Evolutionary conservation across 83 land plant genomes (phyloP).

Genomic region (Thuja plicata): DNA sequence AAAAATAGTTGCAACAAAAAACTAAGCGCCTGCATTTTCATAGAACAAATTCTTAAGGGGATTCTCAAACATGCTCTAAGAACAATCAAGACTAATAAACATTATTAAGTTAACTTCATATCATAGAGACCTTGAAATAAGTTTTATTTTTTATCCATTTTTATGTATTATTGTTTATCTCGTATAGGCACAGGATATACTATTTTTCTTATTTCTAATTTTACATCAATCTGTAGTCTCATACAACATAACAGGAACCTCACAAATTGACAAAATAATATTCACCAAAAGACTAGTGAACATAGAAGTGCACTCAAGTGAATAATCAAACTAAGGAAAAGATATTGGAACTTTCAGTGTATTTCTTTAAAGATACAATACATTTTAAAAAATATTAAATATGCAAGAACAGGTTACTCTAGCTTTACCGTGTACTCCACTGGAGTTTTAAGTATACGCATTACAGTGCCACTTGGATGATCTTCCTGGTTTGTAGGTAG

Average conservation of each 20-base stretch:
- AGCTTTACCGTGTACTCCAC: slow-evolving; percentile 17
- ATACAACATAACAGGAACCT: neutral
- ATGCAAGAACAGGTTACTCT: neutral
- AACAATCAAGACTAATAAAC: neutral
- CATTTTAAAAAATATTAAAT: neutral
- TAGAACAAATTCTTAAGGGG: neutral
- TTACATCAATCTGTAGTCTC: neutral
- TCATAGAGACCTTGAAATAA: neutral
- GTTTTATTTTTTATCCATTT: neutral
- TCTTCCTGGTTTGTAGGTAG: slow-evolving; percentile 42
- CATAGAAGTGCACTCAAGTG: neutral
- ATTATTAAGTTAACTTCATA: neutral
- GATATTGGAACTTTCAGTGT: neutral
- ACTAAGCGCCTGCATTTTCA: neutral
- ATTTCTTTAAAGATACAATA: neutral
- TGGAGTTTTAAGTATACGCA: slow-evolving; percentile 31
- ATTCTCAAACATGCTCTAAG: neutral
- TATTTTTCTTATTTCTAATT: neutral
- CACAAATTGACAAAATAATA: neutral
- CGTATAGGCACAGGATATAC: neutral
- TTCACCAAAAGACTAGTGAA: neutral
- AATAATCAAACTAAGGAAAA: neutral
- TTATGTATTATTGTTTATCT: neutral
- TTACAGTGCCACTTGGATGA: slow-evolving; percentile 44
- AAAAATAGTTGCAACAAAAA: neutral